Percentiles rank a stretch among this genome's conserved stretches.
phyloP scores from a whole-genome alignment of 2,329 filamentous ascomycete genomes.

The Aaosphaeria arxii region DNA sequence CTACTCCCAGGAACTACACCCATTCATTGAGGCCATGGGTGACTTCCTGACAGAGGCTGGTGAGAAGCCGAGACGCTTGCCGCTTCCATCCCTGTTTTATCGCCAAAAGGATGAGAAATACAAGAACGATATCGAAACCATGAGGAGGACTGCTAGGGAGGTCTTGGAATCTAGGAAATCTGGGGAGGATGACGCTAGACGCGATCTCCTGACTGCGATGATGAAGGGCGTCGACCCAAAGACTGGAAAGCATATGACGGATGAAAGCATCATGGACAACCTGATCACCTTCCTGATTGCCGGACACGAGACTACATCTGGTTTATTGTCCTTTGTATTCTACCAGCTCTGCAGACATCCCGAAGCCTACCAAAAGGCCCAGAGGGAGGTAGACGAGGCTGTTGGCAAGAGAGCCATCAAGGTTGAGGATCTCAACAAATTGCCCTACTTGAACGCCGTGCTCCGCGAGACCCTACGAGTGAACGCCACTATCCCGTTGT shows the following conservation, averaged over 20 bases:
- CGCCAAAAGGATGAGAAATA: conserved; percentile 45
- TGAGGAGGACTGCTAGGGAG: conserved; percentile 56
- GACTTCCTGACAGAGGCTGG: conserved; percentile 36
- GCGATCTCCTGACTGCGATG: conserved; percentile 60
- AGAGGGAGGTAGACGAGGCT: conserved; percentile 54
- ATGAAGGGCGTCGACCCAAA: conserved; percentile 59
- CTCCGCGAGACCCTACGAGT: conserved; percentile 56
- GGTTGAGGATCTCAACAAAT: conserved; percentile 49
- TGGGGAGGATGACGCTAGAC: conserved; percentile 51
- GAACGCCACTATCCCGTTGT: conserved; percentile 52
- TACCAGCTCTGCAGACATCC: no score
- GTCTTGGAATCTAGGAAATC: conserved; percentile 55
- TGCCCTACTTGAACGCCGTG: conserved; percentile 55
- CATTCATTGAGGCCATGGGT: conserved; percentile 37
- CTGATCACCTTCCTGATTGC: conserved; percentile 49
- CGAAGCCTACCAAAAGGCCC: conserved; percentile 20
- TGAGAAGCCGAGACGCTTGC: conserved; percentile 27
- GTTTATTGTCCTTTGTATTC: no score
- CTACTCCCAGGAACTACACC: conserved; percentile 34
- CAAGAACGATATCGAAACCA: conserved; percentile 50
- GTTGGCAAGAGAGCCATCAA: conserved; percentile 46
- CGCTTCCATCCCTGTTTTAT: conserved; percentile 32
- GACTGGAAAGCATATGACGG: conserved; percentile 56
- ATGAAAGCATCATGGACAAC: conserved; percentile 64
- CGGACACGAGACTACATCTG: no score